Evolutionary conservation across 306 rosid species (phyloP), one percentile per base, ranked within the genome.

Genomic region (Rosa rugosa): DNA sequence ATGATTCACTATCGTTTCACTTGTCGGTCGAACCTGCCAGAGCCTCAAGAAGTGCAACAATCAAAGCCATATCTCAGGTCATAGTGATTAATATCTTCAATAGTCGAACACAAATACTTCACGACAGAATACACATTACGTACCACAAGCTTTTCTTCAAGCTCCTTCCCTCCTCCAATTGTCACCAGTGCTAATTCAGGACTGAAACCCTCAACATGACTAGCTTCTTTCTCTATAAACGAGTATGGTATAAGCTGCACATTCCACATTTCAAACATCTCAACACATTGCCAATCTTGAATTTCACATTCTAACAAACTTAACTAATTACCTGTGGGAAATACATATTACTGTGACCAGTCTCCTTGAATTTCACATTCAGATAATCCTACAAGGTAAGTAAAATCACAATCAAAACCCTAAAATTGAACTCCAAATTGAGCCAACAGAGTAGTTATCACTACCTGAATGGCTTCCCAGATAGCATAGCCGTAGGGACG

Each of bases 61-160:
- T 92, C 97, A 94, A 90, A 92, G 86, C 82, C 85, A 85, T 82
- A 84, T 80, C 94, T 91, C 87, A 87, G 94, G 88, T 79, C 90
- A 87, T 85, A 77, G 60, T 66, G 41, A 84, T 77, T 44, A 84
- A 67, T 5, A 77, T 31, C 75, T 54, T 79, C 70, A 36, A 67
- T 41, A 42, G 5, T 42, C 18, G 22, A 46, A 81, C 4, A n/a
- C 6, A 23, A 66, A 18, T 16, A 17, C 11, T 0, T 11, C 40
- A 64, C 70, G 5, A 66, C 6, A 75, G 76, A 27, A 72, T 53
- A 79, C 49, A 67, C 20, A 38, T 54, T 9, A 75, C 86, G 41
- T 83, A 95, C 99, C 94, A 90, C 99, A 77, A 95, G 98, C 64
- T 93, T 95, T 84, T 95, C 99, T 87, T 95, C 99, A 79, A 95